Evolutionary conservation across 495 filamentous ascomycete genomes (phyloP), one percentile per base, ranked within the genome.

Genomic region (Coniosporium apollinis): DNA sequence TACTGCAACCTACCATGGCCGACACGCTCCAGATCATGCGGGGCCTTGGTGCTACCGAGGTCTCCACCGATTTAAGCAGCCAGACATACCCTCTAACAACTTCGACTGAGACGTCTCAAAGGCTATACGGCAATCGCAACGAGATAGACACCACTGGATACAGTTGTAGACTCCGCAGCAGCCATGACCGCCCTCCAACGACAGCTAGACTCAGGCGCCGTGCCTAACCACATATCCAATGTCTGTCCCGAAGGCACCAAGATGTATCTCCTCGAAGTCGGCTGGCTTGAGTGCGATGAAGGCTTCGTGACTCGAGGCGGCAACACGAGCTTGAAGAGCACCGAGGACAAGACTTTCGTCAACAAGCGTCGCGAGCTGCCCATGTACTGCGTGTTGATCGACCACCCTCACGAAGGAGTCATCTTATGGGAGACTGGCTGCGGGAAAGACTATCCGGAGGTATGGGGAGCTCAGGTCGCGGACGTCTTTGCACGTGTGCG

Each of bases 351-450:
- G 17, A 4, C 39, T 4, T 45, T 45, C 34, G 42, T 42, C 9
- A 48, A 45, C 34, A 44, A 44, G 33, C 30, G 44, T 5, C 36
- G 44, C 5, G 28, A 36, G 22, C 19, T 47, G 36, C 44, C 44
- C 5, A 47, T 47, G 44, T 47, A 47, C 37, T 48, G 39, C 35
- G n/a, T n/a, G n/a, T n/a, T 70, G 2, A 69, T 70, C 36, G 58
- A 68, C 17, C 58, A 72, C 42, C 66, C 66, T 0, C 52, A 50
- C 8, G 54, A 62, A 24, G 66, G 67, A 5, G 45, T 63, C 13
- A 66, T 70, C 32, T 52, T 72, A 0, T 70, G 52, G 46, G 66
- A 72, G 36, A 67, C 63, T 1, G 66, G 67, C 5, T 56, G 58
- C 34, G 65, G 61, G 1, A 52, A 64, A 19, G 60, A 68, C 38